Conservation (phyloP, 129 eudicot species). For the Tagetes patula region DNA sequence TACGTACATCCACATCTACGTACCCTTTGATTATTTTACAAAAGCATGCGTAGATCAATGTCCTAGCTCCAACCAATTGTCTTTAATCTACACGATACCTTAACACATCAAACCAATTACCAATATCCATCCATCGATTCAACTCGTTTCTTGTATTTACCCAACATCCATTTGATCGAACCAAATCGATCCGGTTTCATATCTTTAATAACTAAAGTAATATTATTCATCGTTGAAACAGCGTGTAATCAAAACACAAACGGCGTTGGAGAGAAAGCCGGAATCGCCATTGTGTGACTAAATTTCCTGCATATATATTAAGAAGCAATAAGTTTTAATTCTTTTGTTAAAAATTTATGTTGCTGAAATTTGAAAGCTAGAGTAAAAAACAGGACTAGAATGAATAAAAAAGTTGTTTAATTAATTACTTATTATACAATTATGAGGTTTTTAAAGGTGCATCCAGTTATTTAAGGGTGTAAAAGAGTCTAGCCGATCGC, state of each 20-base stretch:
- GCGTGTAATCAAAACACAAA: constrained; percentile 30
- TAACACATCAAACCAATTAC: background rate
- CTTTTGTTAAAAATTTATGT: background rate
- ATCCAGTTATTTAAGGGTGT: too few species aligned
- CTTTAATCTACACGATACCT: background rate
- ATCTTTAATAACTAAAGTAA: background rate
- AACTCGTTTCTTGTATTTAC: background rate
- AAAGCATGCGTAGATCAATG: background rate
- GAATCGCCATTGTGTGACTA: constrained; percentile 36
- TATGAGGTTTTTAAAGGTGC: too few species aligned
- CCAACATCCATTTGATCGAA: background rate
- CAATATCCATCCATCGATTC: background rate
- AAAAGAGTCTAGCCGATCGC: too few species aligned
- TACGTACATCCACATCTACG: too few species aligned
- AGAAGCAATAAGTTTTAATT: background rate
- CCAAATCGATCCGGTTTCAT: background rate
- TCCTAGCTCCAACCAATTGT: background rate
- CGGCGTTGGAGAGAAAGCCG: constrained; percentile 40
- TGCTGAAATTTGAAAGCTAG: too few species aligned
- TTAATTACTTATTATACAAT: too few species aligned
- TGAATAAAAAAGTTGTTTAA: too few species aligned
- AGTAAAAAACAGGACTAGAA: too few species aligned
- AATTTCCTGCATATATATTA: constrained; percentile 30
- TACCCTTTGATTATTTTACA: background rate
- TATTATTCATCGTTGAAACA: constrained; percentile 11